Evolutionary conservation across 1,139 yeast species (phyloP), one percentile per base, ranked within the genome.

Genomic region (Sugiyamaella pinicola): DNA sequence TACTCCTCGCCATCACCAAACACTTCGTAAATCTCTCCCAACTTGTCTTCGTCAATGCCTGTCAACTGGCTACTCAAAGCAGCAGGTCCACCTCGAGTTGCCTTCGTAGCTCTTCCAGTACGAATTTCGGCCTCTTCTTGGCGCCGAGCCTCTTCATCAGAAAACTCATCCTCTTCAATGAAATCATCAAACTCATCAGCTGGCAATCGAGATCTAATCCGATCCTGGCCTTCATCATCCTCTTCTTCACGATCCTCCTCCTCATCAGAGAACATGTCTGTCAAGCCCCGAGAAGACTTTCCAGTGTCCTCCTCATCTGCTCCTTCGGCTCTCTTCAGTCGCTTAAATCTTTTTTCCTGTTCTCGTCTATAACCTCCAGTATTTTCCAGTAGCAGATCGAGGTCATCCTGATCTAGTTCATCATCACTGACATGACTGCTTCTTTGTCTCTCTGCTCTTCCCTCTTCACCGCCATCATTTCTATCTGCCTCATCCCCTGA

Each of bases 1-100:
- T 93, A 93, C 68, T 91, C 98, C 57, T 85, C 93, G 45, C 99
- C 99, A 69, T 90, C 95, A 57, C 99, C 99, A 67, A 93, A 93
- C 8, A 93, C 91, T 69, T 93, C 99, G 65, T 84, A 90, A 64
- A 93, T 80, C 68, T 93, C 98, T 63, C 89, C 95, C 59, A 91
- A 81, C 68, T 90, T 88, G 66, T 93, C 99, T 57, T 95, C 85
- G 63, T 95, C 96, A 43, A 93, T 85, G 49, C 84, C 89, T 1
- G 88, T 81, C 48, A 86, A 76, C 59, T 85, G 84, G 8, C 85
- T 76, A 26, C 87, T 76, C 22, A 74, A 69, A 49, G 74, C 74
- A 54, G 60, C 61, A 22, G 51, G 51, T 4, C 45, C 40, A 9
- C 28, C 50, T 9, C 49, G 13, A 12, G 49, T 52, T 39, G 48